Base-by-base conservation (phyloP, 2,329 filamentous ascomycete genomes). In the Amauroascus verrucosus region DNA sequence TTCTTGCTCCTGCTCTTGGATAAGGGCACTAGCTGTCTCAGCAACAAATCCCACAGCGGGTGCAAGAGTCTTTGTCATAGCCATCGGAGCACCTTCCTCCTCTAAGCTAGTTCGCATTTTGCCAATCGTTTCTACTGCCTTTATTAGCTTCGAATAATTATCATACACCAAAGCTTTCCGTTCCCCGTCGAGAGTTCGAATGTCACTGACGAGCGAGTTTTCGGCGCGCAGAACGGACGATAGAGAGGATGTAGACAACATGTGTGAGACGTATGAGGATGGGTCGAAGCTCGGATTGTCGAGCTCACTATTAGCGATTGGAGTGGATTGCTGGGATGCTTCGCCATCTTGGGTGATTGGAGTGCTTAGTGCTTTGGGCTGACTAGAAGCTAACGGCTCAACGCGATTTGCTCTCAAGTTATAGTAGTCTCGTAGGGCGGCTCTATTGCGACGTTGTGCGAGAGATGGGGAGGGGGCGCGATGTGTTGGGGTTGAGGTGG, bases 121-220 rank as follows among this genome's bases (percentile, higher is more conserved):
- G 48, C 86, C 80, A 63, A 98, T 98, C 2, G 91, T 97, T 69
- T 95, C 91, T 9, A 94, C 96, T 1, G 93, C 93, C n/a, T 85
- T 81, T 60, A 98, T 96, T 60, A 98, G 73, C 72, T 97, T 97
- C 61, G 86, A 93, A 70, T 97, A 98, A 67, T 98, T 98, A 68
- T 98, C 91, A 68, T 98, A 98, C 3, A 98, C 93, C 57, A 98
- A 73, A 1, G 91, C 90, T 72, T 98, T 98, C 69, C 93, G 86
- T 76, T 98, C 93, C 22, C 91, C 91, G 64, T 97, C 93, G 16
- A 98, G 76, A 1, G 88, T 90, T 35, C 89, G 75, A 46, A 95
- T 91, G 71, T 97, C 91, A 60, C 68, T 69, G 6, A 74, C 69
- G n/a, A 74, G 64, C 6, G 69, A 70, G 37, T 71, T 70, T 57